Evolutionary conservation across 768 basidiomycete genomes (phyloP), one percentile per base, ranked within the genome.

Genomic region (Mycena rosella): DNA sequence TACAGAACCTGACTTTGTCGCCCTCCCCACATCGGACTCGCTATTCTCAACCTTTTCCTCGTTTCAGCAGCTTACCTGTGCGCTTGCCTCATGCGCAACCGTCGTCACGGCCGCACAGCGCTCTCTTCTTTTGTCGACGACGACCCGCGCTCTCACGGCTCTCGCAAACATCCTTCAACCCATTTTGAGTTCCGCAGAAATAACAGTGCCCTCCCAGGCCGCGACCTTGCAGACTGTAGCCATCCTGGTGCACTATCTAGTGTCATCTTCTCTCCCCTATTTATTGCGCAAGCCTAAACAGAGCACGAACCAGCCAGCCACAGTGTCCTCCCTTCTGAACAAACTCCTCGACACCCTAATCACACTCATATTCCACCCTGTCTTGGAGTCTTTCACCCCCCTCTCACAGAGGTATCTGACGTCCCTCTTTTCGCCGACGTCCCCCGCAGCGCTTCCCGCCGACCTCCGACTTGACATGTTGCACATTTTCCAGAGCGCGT

Each of bases 41-140:
- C 60, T 80, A 20, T 74, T 82, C 54, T 70, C 75, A 34, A 63
- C 71, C n/a, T 64, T 82, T 64, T 77, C 80, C 34, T 70, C 73
- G 29, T 77, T 81, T 51, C 65, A 74, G 34, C 77, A 74, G 55
- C 67, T 81, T 30, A 72, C 70, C 26, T 71, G 76, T 32, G 59
- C 76, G 20, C 59, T 74, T 24, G 53, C 34, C 11, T 52, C 60
- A 11, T 72, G 76, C 53, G 65, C 68, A 24, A 69, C 74, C 55
- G 34, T 56, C 22, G 51, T 54, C 0, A 67, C 65, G n/a, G 38
- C 66, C 2, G 47, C 66, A 6, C 75, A 76, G 45, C 60, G 67
- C 52, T 70, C 68, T 3, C 67, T 78, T 7, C 73, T 82, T 34
- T 44, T 77, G n/a, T 75, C 79, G 32, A 75, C 73, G 18, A 76